Evolutionary conservation across 1,139 yeast genomes (phyloP).

Genomic region (Magnusiomyces paraingens): DNA sequence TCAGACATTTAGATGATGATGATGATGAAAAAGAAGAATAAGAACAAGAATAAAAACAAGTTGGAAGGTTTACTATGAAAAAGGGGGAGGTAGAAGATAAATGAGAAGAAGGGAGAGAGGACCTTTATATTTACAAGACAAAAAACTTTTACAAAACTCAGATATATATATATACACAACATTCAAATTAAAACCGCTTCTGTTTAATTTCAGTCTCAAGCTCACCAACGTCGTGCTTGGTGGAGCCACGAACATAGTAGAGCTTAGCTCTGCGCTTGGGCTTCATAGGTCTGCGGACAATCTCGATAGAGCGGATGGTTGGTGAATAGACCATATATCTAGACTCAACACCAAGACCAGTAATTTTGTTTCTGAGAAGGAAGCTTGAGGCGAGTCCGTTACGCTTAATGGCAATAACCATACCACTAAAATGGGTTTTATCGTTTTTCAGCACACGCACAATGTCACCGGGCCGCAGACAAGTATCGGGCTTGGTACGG

Average conservation of each 20-base stretch:
- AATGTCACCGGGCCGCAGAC: constrained; percentile 73
- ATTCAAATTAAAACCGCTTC: not conserved
- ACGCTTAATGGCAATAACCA: constrained; percentile 68
- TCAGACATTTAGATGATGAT: not conserved
- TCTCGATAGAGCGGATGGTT: constrained; percentile 62
- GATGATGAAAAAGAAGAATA: too few relatives aligned
- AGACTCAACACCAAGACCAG: constrained; percentile 74
- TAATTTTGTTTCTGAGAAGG: constrained; percentile 69
- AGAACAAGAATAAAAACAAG: not conserved
- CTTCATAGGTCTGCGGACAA: constrained; percentile 62
- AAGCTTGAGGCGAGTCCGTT: constrained; percentile 64
- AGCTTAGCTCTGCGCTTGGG: constrained; percentile 75
- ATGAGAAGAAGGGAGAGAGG: not conserved
- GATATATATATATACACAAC: too few relatives aligned
- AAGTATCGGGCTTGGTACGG: constrained; percentile 38
- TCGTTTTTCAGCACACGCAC: constrained; percentile 69
- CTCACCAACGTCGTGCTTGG: constrained; percentile 78
- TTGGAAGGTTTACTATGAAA: not conserved
- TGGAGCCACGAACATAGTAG: constrained; percentile 70
- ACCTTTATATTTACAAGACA: not conserved
- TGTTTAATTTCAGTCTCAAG: constrained; percentile 42
- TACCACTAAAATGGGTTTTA: constrained; percentile 66
- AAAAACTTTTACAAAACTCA: too few relatives aligned
- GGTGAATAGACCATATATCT: constrained; percentile 78
- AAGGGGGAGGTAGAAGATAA: not conserved